Base-by-base conservation (phyloP, 768 basidiomycete species). In the Infundibulicybe gibba region DNA sequence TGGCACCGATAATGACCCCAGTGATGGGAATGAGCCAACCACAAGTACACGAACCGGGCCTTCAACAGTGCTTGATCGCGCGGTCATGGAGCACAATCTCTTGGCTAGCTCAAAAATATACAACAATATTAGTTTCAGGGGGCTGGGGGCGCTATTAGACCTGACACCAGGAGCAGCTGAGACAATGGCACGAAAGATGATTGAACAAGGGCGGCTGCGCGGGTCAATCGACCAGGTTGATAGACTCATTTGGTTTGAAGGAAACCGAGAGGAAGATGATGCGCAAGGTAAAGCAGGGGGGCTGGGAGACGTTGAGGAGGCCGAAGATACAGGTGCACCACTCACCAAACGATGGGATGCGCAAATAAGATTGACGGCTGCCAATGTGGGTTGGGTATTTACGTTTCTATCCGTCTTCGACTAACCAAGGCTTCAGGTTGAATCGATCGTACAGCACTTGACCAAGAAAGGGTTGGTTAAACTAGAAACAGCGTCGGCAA, bases 51-150 rank as follows among this genome's bases (percentile, higher is more conserved):
- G 94, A 51, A 91, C 87, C 35, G 95, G 94, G 1, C 95, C 97
- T 3, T 85, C 91, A 5, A 98, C 94, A 9, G 94, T 99, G 15
- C 77, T 99, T 37, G 97, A 98, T 63, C 82, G 94, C 40, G 97
- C 97, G 5, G 94, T 99, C 40, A 91, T 98, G 87, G 97, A 99
- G 63, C 97, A 99, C 68, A 99, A 99, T 64, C 76, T 99, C 9
- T 80, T 97, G 51, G 93, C 94, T 3, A 94, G 93, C 64, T 95
- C 94, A 3, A 91, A 94, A 58, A 93, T 98, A 43, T 99, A 98
- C 64, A 93, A 91, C 63, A 98, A 97, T 58, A 97, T 99, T 69
- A 90, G 92, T 20, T 98, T 98, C 68, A 72, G 79, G 20, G 97
- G 95, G n/a, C 68, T 98, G 9, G 97, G 97, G 16, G 82, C 88